Evolutionary conservation across 148 eudicot genomes (phyloP).

Genomic region (Rhododendron kiyosumense): DNA sequence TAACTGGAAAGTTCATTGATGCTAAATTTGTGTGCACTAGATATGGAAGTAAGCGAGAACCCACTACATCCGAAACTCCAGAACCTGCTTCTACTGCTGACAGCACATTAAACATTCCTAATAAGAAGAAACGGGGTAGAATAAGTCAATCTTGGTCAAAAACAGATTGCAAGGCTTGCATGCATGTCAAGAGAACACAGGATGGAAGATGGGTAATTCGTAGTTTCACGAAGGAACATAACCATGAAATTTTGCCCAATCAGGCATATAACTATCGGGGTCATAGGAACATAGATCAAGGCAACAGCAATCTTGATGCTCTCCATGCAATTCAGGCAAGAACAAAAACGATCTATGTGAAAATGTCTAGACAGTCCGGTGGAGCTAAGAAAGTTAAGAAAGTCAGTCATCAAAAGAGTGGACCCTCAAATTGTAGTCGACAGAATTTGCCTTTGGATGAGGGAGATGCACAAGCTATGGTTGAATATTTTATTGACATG

Average conservation of each 20-base stretch:
- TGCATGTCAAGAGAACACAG: not conserved
- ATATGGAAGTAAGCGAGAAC: slow-evolving; percentile 56
- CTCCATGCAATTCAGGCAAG: not conserved
- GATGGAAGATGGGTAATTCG: slow-evolving; percentile 1
- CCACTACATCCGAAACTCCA: slow-evolving; percentile 13
- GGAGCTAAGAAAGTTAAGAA: not conserved
- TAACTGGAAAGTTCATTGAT: slow-evolving; percentile 70
- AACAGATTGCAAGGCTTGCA: not conserved
- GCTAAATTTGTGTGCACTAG: slow-evolving; percentile 75
- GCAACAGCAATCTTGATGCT: not conserved
- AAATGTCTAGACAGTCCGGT: not conserved
- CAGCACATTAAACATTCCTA: slow-evolving; percentile 5
- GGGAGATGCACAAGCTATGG: not conserved
- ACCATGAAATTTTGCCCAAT: not conserved
- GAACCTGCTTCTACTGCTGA: slow-evolving; percentile 7
- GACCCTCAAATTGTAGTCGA: not conserved
- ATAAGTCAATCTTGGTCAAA: slow-evolving; percentile 21
- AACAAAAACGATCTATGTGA: not conserved
- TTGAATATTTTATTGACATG: not conserved
- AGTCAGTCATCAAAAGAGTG: not conserved
- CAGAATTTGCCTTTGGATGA: not conserved
- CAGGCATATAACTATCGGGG: not conserved
- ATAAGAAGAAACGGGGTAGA: slow-evolving; percentile 25
- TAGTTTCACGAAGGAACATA: not conserved
- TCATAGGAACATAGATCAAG: not conserved